phyloP scores from a whole-genome alignment of 1,139 yeast genomes.

The Saccharomyces hybrid region DNA sequence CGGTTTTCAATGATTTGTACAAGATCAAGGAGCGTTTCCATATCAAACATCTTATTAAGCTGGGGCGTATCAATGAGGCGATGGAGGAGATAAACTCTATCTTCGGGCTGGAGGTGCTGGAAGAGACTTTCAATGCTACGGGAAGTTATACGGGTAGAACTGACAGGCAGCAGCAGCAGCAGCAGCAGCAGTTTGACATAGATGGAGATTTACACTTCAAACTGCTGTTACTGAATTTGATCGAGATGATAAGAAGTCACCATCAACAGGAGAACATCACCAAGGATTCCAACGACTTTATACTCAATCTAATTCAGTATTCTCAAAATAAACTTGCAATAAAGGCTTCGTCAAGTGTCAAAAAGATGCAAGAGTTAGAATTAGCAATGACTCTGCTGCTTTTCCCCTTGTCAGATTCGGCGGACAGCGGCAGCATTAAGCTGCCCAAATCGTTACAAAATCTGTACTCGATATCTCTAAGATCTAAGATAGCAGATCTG shows the following conservation, averaged over 20 bases:
- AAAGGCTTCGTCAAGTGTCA: constrained; percentile 46
- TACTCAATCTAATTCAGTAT: constrained; percentile 51
- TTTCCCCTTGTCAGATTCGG: constrained; percentile 39
- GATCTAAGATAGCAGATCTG: constrained; percentile 51
- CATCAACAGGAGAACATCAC: constrained; percentile 23
- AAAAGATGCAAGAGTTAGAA: constrained; percentile 55
- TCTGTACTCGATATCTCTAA: constrained; percentile 46
- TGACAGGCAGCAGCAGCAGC: constrained; percentile 4
- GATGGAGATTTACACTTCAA: constrained; percentile 48
- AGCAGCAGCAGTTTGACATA: not conserved
- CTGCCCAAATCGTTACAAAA: constrained; percentile 48
- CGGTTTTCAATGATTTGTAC: constrained; percentile 23
- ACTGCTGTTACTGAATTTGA: constrained; percentile 49
- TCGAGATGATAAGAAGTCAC: constrained; percentile 56
- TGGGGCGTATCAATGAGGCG: constrained; percentile 24
- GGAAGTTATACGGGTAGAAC: constrained; percentile 3
- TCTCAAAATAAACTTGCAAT: constrained; percentile 54
- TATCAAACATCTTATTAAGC: constrained; percentile 24
- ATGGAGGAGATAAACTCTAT: constrained; percentile 22
- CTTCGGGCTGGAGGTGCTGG: constrained; percentile 26
- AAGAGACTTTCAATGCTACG: constrained; percentile 8
- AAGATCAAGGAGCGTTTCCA: constrained; percentile 24
- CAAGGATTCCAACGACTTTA: constrained; percentile 36
- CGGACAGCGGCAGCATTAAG: constrained; percentile 29
- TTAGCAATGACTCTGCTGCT: constrained; percentile 59